Percentiles rank a stretch among this genome's conserved stretches.
Conservation (phyloP, 2,329 filamentous ascomycete species). For the Phaeosphaeriaceae sp. region DNA sequence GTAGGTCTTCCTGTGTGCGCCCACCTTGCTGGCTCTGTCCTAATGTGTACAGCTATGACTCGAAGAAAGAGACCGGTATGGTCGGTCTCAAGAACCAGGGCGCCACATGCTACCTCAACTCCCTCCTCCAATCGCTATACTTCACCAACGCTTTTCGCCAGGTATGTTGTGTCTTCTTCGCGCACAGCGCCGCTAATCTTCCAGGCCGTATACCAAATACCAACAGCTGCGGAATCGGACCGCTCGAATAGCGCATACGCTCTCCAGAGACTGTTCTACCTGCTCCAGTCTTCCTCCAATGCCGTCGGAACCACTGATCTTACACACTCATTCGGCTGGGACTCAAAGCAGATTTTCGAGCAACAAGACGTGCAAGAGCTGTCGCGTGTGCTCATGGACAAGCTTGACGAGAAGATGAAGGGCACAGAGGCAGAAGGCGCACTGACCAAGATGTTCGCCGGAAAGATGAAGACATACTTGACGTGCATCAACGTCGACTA, state of each 20-base stretch:
- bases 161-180: slow-evolving; percentile 54
- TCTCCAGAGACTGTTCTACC: slow-evolving; percentile 91
- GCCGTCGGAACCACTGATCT: slow-evolving; percentile 92
- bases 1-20: slow-evolving; percentile 35
- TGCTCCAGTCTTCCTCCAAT: slow-evolving; percentile 82
- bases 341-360: slow-evolving; percentile 96
- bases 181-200: slow-evolving; percentile 7
- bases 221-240: slow-evolving; percentile 83
- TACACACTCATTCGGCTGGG: slow-evolving; percentile 97
- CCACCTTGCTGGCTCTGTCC: background rate
- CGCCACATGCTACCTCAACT: slow-evolving; percentile 67
- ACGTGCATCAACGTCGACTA: slow-evolving; percentile 98
- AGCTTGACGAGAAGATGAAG: slow-evolving; percentile 98
- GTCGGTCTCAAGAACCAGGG: slow-evolving; percentile 97
- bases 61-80: slow-evolving; percentile 98
- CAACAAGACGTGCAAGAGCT: slow-evolving; percentile 98
- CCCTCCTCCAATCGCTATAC: slow-evolving; percentile 56
- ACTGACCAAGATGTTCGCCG: slow-evolving; percentile 88
- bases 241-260: slow-evolving; percentile 91
- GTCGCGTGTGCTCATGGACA: slow-evolving; percentile 95
- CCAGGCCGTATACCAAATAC: slow-evolving; percentile 95
- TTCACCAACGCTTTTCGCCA: slow-evolving; percentile 87
- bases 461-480: slow-evolving; percentile 98
- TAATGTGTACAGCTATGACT: slow-evolving; percentile 71
- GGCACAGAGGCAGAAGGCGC: slow-evolving; percentile 90